phyloP scores from a whole-genome alignment of 208 protist genomes.

The Herpetomonas samuelpessoai region DNA sequence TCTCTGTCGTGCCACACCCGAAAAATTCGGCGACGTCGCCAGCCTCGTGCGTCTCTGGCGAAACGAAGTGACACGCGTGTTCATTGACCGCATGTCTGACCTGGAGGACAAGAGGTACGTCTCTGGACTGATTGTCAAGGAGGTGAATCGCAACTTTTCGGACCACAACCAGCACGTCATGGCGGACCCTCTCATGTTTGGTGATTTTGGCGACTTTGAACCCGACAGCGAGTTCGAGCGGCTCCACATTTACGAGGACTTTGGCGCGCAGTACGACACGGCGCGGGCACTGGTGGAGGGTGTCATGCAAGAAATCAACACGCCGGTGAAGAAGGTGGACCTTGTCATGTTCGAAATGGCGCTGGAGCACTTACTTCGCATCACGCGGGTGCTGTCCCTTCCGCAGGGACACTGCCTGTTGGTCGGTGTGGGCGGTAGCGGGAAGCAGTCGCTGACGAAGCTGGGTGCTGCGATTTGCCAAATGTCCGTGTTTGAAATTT shows the following conservation, averaged over 20 bases:
- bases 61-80: slow-evolving; percentile 97
- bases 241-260: slow-evolving; percentile 92
- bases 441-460: slow-evolving; percentile 97
- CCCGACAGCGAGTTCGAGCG: slow-evolving; percentile 74
- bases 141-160: slow-evolving; percentile 80
- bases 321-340: slow-evolving; percentile 90
- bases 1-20: slow-evolving; percentile 92
- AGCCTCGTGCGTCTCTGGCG: slow-evolving; percentile 96
- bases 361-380: slow-evolving; percentile 96
- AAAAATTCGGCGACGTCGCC: slow-evolving; percentile 78
- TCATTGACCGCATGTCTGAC: slow-evolving; percentile 97
- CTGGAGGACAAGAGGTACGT: slow-evolving; percentile 93
- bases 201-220: slow-evolving; percentile 95
- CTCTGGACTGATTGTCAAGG: slow-evolving; percentile 57
- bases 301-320: slow-evolving; percentile 96
- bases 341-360: slow-evolving; percentile 99
- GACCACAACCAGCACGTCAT: slow-evolving; percentile 51
- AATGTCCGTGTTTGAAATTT: slow-evolving; percentile 97
- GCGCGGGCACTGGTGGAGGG: slow-evolving; percentile 87
- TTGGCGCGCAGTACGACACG: slow-evolving; percentile 78
- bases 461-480: slow-evolving; percentile 93
- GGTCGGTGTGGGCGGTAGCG: slow-evolving; percentile 97
- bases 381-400: slow-evolving; percentile 96
- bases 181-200: slow-evolving; percentile 93
- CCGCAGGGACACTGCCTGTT: slow-evolving; percentile 97